Conservation (phyloP, 2,329 filamentous ascomycete genomes). For the Didymella segeticola region DNA sequence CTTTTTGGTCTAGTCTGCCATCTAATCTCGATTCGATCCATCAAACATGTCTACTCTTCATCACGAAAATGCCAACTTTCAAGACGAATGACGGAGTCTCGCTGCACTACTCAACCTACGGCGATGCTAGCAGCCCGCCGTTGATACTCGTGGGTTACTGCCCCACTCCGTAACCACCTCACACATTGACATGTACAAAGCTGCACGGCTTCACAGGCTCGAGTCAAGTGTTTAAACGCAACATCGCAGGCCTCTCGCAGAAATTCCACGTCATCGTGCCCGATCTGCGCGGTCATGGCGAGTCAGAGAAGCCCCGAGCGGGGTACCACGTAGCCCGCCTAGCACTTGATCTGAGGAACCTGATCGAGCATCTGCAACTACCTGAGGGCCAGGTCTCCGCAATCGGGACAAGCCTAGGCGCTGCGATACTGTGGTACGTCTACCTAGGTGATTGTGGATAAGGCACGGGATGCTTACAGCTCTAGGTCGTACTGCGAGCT, state of each 20-base stretch:
- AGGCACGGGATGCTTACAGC: neutral
- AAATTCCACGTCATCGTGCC: conserved; percentile 24
- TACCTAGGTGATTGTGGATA: neutral
- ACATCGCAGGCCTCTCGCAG: conserved; percentile 17
- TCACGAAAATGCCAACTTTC: conserved; percentile 24
- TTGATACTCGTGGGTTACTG: conserved; percentile 22
- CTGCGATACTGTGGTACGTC: conserved; percentile 30
- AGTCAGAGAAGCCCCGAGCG: conserved; percentile 30
- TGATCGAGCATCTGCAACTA: conserved; percentile 29
- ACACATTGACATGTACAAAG: conserved; percentile 11
- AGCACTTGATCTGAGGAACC: conserved; percentile 34
- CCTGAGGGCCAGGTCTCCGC: conserved; percentile 14
- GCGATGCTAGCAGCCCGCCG: conserved; percentile 7
- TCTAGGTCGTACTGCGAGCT: conserved; percentile 35
- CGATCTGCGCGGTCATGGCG: conserved; percentile 37
- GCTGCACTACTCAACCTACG: conserved; percentile 23
- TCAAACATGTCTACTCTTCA: too few species aligned
- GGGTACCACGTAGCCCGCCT: conserved; percentile 39
- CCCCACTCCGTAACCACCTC: too few species aligned
- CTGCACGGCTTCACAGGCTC: conserved; percentile 40
- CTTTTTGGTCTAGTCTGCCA: too few species aligned
- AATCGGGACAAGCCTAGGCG: conserved; percentile 31
- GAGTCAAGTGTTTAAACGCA: conserved; percentile 27
- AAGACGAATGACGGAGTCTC: conserved; percentile 25
- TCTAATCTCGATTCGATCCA: too few species aligned